Conservation (phyloP, 108 stramenopile genomes). For the Fragilaria radians region DNA sequence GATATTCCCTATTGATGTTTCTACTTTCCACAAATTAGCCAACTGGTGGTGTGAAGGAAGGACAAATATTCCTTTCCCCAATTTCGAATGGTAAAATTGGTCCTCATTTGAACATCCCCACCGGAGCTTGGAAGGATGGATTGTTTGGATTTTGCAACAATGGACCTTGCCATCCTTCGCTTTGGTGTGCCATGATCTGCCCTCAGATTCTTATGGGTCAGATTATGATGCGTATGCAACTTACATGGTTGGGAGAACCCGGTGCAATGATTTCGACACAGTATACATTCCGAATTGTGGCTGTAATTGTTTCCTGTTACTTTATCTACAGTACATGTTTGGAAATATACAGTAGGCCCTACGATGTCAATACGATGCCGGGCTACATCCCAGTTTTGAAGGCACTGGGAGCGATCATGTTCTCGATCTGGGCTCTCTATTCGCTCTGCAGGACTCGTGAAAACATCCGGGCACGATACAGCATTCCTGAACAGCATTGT, state of each 20-base stretch:
- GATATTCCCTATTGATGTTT: not conserved
- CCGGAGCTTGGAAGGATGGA: slow-evolving; percentile 78
- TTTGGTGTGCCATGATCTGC: slow-evolving; percentile 66
- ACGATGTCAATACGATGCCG: slow-evolving; percentile 23
- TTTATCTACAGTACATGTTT: slow-evolving; percentile 45
- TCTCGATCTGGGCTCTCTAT: slow-evolving; percentile 64
- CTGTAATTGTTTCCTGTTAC: slow-evolving; percentile 43
- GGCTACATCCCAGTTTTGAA: slow-evolving; percentile 32
- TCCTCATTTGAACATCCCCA: slow-evolving; percentile 49
- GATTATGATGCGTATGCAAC: slow-evolving; percentile 70
- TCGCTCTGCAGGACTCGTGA: slow-evolving; percentile 61
- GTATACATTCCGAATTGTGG: slow-evolving; percentile 61
- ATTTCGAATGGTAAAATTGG: slow-evolving; percentile 37
- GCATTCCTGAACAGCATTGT: slow-evolving; percentile 65
- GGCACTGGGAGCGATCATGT: slow-evolving; percentile 44
- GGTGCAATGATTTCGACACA: slow-evolving; percentile 33
- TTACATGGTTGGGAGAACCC: slow-evolving; percentile 74
- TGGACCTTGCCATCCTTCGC: slow-evolving; percentile 60
- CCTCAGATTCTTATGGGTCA: slow-evolving; percentile 70
- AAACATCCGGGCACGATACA: slow-evolving; percentile 66
- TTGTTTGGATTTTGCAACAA: slow-evolving; percentile 47
- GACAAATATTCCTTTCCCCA: slow-evolving; percentile 60
- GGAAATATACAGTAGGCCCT: slow-evolving; percentile 31
- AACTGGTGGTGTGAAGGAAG: slow-evolving; percentile 66
- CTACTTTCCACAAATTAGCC: slow-evolving; percentile 26